Percentiles rank a stretch among this genome's conserved stretches.
Conservation (phyloP, 192 early-diverging fungal genomes). For the Coemansia sp. region DNA sequence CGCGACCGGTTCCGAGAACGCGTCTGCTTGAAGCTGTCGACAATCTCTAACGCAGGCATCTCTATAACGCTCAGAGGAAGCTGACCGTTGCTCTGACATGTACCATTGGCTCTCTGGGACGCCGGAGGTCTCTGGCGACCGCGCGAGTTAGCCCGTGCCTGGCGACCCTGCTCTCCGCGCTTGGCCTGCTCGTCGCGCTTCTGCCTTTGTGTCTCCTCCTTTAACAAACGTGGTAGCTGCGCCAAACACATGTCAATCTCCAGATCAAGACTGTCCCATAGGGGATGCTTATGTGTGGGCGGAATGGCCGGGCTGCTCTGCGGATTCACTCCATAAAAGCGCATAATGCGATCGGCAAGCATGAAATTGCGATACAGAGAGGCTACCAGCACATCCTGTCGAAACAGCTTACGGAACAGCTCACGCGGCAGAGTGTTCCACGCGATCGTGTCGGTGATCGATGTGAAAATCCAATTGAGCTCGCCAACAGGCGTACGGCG, state of each 20-base stretch:
- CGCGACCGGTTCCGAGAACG: slow-evolving; percentile 16
- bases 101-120: background rate
- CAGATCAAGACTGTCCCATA: slow-evolving; percentile 95
- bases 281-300: slow-evolving; percentile 86
- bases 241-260: slow-evolving; percentile 90
- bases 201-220: slow-evolving; percentile 26
- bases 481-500: slow-evolving; percentile 93
- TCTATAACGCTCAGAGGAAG: slow-evolving; percentile 7
- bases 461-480: slow-evolving; percentile 98
- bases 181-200: slow-evolving; percentile 28
- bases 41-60: slow-evolving; percentile 33
- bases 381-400: slow-evolving; percentile 92
- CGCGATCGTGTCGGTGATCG: slow-evolving; percentile 98
- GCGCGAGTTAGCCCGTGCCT: slow-evolving; percentile 16
- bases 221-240: slow-evolving; percentile 81
- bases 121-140: slow-evolving; percentile 3
- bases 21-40: slow-evolving; percentile 18
- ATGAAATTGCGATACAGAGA: slow-evolving; percentile 94
- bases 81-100: slow-evolving; percentile 1
- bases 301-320: slow-evolving; percentile 84
- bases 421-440: slow-evolving; percentile 90
- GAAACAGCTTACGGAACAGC: slow-evolving; percentile 85
- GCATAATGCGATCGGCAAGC: slow-evolving; percentile 93
- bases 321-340: slow-evolving; percentile 87
- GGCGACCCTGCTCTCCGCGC: slow-evolving; percentile 22